Evolutionary conservation across 352 stramenopile genomes (phyloP).

Genomic region (Phytophthora cactorum): DNA sequence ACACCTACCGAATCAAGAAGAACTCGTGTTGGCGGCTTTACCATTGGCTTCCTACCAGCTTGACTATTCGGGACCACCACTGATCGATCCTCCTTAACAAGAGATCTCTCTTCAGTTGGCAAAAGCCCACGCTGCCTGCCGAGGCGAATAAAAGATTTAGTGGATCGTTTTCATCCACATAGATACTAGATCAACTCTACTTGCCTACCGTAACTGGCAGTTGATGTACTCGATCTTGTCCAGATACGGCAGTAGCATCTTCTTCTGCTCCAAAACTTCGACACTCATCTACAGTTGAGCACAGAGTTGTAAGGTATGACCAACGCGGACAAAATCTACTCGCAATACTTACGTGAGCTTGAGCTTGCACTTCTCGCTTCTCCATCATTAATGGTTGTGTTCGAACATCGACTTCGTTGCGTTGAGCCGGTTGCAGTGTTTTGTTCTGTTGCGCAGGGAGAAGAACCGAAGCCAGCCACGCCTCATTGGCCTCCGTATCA

Average conservation of each 20-base stretch:
- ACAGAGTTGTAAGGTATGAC: background rate
- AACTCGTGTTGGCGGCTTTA: conserved; percentile 13
- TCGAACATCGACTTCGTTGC: conserved; percentile 12
- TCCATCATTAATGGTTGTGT: conserved; percentile 12
- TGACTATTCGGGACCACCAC: conserved; percentile 1
- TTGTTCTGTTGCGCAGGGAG: conserved; percentile 7
- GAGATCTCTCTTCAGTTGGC: conserved; percentile 26
- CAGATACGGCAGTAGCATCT: conserved; percentile 82
- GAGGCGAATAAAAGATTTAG: background rate
- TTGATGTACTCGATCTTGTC: conserved; percentile 92
- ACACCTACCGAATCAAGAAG: conserved; percentile 4
- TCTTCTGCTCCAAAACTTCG: conserved; percentile 73
- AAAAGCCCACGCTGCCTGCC: conserved; percentile 54
- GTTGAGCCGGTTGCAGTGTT: conserved; percentile 11
- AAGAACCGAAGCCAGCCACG: conserved; percentile 34
- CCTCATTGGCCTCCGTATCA: conserved; percentile 24
- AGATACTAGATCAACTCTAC: background rate
- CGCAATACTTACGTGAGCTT: conserved; percentile 7
- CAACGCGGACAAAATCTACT: background rate
- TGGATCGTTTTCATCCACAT: background rate
- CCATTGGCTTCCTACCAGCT: conserved; percentile 6
- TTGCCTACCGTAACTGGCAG: conserved; percentile 62
- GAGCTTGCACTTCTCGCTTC: conserved; percentile 13
- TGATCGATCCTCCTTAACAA: conserved; percentile 11
- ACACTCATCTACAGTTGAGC: conserved; percentile 52